These are phyloP conservation scores for Dacryopinax spathularia DNA, from an alignment of 768 basidiomycete genomes.

Conservation along the genomic window DNA sequence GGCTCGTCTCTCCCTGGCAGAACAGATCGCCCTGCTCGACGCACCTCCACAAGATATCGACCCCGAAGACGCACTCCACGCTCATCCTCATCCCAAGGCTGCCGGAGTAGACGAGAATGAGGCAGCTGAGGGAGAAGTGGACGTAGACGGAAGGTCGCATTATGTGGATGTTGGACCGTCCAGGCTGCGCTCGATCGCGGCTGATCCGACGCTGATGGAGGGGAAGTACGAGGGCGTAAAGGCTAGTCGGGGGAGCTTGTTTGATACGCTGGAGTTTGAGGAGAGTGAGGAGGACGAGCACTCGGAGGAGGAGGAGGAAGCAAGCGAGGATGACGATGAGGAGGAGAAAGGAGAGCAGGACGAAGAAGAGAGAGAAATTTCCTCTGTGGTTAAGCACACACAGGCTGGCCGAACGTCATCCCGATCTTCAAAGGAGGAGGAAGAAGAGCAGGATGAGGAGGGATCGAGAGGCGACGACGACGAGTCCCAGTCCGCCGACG, in stretches of 20 bases:
- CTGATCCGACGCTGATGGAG: constrained; percentile 15
- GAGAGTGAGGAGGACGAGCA: constrained; percentile 17
- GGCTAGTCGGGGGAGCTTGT: constrained; percentile 11
- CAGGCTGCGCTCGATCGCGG: constrained; percentile 8
- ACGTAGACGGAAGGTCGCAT: constrained; percentile 12
- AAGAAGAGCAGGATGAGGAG: constrained; percentile 14
- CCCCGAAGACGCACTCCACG: neutral
- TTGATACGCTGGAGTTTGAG: constrained; percentile 19
- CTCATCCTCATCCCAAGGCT: constrained; percentile 16
- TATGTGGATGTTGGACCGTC: neutral
- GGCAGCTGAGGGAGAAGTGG: constrained; percentile 17
- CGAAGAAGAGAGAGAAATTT: constrained; percentile 5
- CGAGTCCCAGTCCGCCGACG: too few relatives aligned
- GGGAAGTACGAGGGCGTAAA: constrained; percentile 18
- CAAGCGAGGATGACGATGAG: constrained; percentile 9
- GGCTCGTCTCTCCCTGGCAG: neutral
- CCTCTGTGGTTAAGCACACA: neutral
- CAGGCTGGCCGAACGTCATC: neutral
- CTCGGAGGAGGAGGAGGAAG: constrained; percentile 8
- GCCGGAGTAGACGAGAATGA: constrained; percentile 20
- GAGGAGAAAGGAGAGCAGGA: constrained; percentile 17
- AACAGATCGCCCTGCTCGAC: neutral
- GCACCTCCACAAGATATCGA: neutral
- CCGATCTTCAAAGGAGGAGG: constrained; percentile 14
- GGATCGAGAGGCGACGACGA: constrained; percentile 6